Evolutionary conservation across 371 early-diverging fungal species (phyloP).

Genomic region (Blakeslea trispora): DNA sequence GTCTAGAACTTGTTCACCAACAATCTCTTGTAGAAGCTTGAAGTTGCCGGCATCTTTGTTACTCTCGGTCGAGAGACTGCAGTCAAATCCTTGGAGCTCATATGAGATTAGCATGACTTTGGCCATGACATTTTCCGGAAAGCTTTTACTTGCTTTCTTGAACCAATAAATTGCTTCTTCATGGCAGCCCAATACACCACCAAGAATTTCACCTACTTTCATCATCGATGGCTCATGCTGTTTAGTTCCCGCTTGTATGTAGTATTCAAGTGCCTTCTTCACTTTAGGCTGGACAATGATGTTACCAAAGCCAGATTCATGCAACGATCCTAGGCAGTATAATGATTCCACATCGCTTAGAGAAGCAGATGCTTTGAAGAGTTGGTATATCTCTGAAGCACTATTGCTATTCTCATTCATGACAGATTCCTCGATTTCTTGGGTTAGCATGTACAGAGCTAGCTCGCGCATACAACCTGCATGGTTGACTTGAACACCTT

Average conservation of each 20-base stretch:
- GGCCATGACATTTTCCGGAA: constrained; percentile 9
- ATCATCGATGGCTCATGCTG: constrained; percentile 11
- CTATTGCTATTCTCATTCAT: neutral
- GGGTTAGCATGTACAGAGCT: constrained; percentile 13
- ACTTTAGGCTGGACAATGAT: constrained; percentile 5
- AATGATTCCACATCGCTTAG: constrained; percentile 14
- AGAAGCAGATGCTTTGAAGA: constrained; percentile 7
- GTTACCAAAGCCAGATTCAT: constrained; percentile 18
- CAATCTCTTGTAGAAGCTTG: neutral
- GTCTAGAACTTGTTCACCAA: neutral
- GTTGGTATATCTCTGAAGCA: constrained; percentile 1
- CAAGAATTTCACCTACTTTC: constrained; percentile 14
- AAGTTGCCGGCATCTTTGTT: neutral
- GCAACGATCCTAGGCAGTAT: constrained; percentile 10
- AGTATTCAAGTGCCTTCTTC: constrained; percentile 7
- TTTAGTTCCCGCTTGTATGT: constrained; percentile 10
- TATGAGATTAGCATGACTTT: constrained; percentile 20
- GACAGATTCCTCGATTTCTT: constrained; percentile 6
- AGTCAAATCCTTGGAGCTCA: constrained; percentile 8
- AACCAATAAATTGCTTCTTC: constrained; percentile 22
- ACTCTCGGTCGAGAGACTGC: neutral
- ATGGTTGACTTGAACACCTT: constrained; percentile 18
- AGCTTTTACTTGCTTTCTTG: constrained; percentile 5
- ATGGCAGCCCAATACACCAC: neutral
- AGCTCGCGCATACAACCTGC: constrained; percentile 28